Base-by-base conservation (phyloP, 2,329 filamentous ascomycete genomes). In the Botrytis elliptica region DNA sequence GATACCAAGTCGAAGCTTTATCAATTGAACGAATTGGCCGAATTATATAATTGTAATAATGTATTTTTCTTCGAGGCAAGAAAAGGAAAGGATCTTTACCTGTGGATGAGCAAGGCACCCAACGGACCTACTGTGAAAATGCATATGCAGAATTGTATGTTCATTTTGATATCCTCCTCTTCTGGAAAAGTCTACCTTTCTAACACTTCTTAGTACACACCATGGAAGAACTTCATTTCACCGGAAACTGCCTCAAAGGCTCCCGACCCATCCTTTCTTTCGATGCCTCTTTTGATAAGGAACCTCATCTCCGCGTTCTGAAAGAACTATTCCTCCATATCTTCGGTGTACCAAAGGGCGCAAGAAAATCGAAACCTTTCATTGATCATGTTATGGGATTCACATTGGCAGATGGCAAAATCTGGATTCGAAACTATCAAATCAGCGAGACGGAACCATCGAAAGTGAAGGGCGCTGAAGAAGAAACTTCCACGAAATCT, bases 351-450 rank as follows among this genome's bases (percentile, higher is more conserved):
- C 96, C 96, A 2, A 92, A 95, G 79, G 92, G 91, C 36, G 92
- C 95, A 38, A 88, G 93, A 79, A 97, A 97, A 80, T 92, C 93
- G 75, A 99, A 99, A 85, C 96, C 96, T 5, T 99, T 99, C 80
- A 88, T 98, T 76, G 96, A 99, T 82, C 95, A 96, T 79, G 93
- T 99, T 76, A 95, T 98, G 88, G 91, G 91, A 74, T 97, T 99
- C 82, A 97, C 92, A 74, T 86, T 97, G 46, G 93, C 93, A 5
- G 95, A 97, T 80, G 94, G 93, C 80, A 97, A 97, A 85, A 93
- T 99, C 80, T 99, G 95, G 95, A 90, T 98, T 74, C 90, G 96
- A 71, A 94, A 95, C 80, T 99, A 98, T 84, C 94, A 99, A 84
- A 92, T 98, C 82, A 91, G 89, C 78, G 95, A 98, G 83, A 91